These are phyloP conservation scores for Metschnikowia dekortorum DNA, from an alignment of 805 yeast species.

Conservation along the genomic window DNA sequence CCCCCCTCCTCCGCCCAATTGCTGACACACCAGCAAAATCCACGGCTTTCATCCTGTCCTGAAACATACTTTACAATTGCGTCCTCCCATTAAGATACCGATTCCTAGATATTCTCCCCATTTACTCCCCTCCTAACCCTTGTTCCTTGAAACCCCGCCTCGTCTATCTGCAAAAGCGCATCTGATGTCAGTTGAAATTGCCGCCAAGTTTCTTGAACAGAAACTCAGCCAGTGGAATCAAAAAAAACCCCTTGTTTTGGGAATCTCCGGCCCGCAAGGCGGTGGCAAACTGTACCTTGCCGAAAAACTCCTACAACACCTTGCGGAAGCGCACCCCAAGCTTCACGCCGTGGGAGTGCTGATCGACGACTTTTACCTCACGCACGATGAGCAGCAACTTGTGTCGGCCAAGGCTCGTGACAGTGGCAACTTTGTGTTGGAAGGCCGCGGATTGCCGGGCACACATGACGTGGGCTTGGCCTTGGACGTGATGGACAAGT, in stretches of 20 bases:
- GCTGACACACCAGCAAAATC: too few species aligned
- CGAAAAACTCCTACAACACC: slow-evolving; percentile 28
- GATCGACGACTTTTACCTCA: slow-evolving; percentile 82
- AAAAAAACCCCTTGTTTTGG: slow-evolving; percentile 45
- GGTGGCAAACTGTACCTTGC: slow-evolving; percentile 68
- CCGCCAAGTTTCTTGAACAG: slow-evolving; percentile 9
- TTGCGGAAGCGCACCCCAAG: slow-evolving; percentile 32
- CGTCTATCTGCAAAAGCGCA: too few species aligned
- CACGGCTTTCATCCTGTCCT: background rate
- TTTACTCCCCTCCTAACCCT: background rate
- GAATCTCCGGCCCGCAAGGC: slow-evolving; percentile 73
- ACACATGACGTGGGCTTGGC: slow-evolving; percentile 72
- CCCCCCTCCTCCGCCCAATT: too few species aligned
- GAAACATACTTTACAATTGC: background rate
- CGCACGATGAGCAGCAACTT: slow-evolving; percentile 53
- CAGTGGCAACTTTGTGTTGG: slow-evolving; percentile 47
- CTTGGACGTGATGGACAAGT: slow-evolving; percentile 28
- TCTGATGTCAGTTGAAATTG: slow-evolving; percentile 1
- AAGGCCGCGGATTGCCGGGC: slow-evolving; percentile 89
- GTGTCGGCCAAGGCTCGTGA: slow-evolving; percentile 31
- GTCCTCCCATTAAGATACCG: too few species aligned
- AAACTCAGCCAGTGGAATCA: slow-evolving; percentile 5
- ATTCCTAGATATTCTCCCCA: background rate
- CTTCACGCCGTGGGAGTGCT: slow-evolving; percentile 51
- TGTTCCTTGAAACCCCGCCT: too few species aligned